Percentiles rank a stretch among this genome's conserved stretches.
Conservation (phyloP, 1,139 yeast species). For the Sugiyamaella paludigena region DNA sequence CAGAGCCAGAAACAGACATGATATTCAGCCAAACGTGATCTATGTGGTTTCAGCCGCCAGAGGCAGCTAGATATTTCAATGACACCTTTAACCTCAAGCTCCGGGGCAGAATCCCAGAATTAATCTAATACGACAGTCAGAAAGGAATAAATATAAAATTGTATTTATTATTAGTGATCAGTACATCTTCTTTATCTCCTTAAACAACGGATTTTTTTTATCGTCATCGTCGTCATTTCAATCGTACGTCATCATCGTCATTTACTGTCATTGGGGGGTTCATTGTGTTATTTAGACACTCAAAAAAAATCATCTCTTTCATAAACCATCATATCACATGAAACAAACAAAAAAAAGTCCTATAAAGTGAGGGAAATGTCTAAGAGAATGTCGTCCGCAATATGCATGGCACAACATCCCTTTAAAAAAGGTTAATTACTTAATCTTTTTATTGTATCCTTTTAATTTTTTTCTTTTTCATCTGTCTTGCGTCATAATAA, state of each 20-base stretch:
- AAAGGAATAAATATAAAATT: background rate
- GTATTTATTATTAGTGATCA: background rate
- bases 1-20: too few relatives aligned
- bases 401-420: too few relatives aligned
- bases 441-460: background rate
- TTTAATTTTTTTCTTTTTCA: background rate
- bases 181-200: background rate
- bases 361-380: background rate
- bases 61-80: too few relatives aligned
- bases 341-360: constrained; percentile 3
- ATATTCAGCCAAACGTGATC: too few relatives aligned
- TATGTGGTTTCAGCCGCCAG: too few relatives aligned
- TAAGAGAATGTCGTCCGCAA: background rate
- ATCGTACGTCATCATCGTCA: constrained; percentile 8
- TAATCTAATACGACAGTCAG: too few relatives aligned
- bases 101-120: too few relatives aligned
- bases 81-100: too few relatives aligned
- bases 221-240: too few relatives aligned
- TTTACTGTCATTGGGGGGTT: constrained; percentile 10
- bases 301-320: constrained; percentile 16
- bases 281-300: constrained; percentile 8
- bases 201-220: background rate
- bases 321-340: constrained; percentile 18
- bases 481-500: background rate
- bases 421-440: background rate